These are phyloP conservation scores for Botrytis medusae DNA, from an alignment of 2,329 filamentous ascomycete genomes.

Conservation along the genomic window DNA sequence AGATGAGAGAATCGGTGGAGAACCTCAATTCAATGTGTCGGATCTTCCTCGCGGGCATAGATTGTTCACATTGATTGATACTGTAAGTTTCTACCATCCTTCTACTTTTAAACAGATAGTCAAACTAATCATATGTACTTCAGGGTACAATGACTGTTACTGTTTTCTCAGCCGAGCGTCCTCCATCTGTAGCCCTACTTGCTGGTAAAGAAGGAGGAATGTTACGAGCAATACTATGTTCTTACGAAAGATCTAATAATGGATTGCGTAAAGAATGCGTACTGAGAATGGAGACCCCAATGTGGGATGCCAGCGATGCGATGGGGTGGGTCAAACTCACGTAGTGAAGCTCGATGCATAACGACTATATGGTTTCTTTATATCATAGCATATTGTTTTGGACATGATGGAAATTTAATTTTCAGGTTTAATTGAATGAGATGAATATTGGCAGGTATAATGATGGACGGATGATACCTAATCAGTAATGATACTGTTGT, in stretches of 20 bases:
- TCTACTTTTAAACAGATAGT: background rate
- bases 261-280: constrained; percentile 27
- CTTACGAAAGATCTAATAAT: constrained; percentile 26
- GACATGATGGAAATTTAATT: background rate
- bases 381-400: background rate
- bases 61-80: constrained; percentile 39
- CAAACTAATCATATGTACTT: background rate
- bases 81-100: constrained; percentile 18
- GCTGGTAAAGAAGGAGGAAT: constrained; percentile 41
- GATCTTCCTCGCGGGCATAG: constrained; percentile 24
- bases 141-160: constrained; percentile 33
- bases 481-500: constrained; percentile 1
- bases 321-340: constrained; percentile 23
- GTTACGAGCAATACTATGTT: constrained; percentile 38
- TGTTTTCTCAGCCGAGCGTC: constrained; percentile 39
- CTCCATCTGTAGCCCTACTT: constrained; percentile 39
- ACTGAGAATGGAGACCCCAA: constrained; percentile 28
- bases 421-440: background rate
- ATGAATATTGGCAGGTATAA: background rate
- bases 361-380: background rate
- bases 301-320: constrained; percentile 19
- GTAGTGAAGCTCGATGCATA: background rate
- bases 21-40: constrained; percentile 26
- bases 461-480: background rate
- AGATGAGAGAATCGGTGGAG: constrained; percentile 29